Evolutionary conservation across 1,284 basidiomycete species (phyloP).

Genomic region (Rhodotorula sp.): DNA sequence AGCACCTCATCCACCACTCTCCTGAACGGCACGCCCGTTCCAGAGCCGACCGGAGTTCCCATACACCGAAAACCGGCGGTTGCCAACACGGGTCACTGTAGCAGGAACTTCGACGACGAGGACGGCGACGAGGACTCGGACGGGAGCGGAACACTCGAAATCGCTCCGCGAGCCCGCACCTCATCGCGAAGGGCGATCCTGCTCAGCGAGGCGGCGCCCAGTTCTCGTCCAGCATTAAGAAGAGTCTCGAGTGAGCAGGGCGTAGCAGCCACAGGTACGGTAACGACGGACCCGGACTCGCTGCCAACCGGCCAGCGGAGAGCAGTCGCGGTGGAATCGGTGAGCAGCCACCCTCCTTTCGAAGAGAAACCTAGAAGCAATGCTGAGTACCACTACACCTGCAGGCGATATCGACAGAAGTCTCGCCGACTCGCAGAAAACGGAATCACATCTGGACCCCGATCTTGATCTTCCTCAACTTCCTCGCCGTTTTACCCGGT

Average conservation of each 20-base stretch:
- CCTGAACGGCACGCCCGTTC: neutral
- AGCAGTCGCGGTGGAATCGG: no score
- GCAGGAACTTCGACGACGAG: neutral
- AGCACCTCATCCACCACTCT: conserved; percentile 1
- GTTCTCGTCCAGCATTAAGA: neutral
- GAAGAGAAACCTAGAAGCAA: no score
- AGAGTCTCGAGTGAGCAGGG: neutral
- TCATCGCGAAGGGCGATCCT: conserved; percentile 1
- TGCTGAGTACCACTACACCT: no score
- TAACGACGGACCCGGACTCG: no score
- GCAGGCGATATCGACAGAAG: neutral
- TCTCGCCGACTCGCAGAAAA: neutral
- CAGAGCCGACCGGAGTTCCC: neutral
- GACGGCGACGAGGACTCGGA: neutral
- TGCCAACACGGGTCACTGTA: neutral
- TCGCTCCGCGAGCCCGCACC: conserved; percentile 1
- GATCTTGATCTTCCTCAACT: conserved; percentile 31
- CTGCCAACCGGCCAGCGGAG: no score
- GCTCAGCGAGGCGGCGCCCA: neutral
- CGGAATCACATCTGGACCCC: conserved; percentile 27
- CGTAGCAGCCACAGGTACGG: no score
- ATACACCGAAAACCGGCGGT: neutral
- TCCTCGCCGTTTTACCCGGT: conserved; percentile 37
- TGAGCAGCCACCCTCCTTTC: no score
- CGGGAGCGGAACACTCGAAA: conserved; percentile 11